phyloP scores from a whole-genome alignment of 768 basidiomycete genomes.

The Leucogyrophana mollusca region DNA sequence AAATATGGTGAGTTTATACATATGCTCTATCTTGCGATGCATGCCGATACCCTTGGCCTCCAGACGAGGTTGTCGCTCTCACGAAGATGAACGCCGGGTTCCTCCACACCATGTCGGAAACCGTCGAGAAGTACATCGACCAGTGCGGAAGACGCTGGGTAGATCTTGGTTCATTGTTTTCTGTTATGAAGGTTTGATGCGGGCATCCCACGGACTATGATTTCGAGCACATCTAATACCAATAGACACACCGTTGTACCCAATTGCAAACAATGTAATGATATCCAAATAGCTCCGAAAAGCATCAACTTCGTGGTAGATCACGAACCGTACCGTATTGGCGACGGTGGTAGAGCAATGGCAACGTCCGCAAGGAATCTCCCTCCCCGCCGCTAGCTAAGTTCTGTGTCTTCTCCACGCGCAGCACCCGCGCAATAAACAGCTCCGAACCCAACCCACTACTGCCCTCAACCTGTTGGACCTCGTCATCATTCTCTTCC shows the following conservation, averaged over 20 bases:
- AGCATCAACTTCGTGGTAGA: conserved; percentile 14
- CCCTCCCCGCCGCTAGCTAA: conserved; percentile 17
- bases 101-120: conserved; percentile 50
- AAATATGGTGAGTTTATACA: conserved; percentile 34
- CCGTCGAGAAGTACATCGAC: conserved; percentile 79
- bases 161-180: conserved; percentile 75
- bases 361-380: conserved; percentile 35
- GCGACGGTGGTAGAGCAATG: conserved; percentile 64
- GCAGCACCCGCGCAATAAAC: conserved; percentile 76
- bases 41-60: background rate
- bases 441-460: conserved; percentile 58
- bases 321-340: conserved; percentile 51
- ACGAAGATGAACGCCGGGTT: conserved; percentile 47
- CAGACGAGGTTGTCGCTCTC: conserved; percentile 59
- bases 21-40: background rate
- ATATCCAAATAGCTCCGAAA: background rate
- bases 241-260: conserved; percentile 9
- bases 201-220: conserved; percentile 2
- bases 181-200: conserved; percentile 66
- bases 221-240: conserved; percentile 1
- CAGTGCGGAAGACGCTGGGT: conserved; percentile 91
- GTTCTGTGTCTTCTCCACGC: conserved; percentile 47
- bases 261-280: conserved; percentile 5
- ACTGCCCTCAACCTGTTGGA: conserved; percentile 20
- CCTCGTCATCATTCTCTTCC: conserved; percentile 10